Conservation (phyloP, 2,329 filamentous ascomycete genomes). For the Raffaelea arxii region DNA sequence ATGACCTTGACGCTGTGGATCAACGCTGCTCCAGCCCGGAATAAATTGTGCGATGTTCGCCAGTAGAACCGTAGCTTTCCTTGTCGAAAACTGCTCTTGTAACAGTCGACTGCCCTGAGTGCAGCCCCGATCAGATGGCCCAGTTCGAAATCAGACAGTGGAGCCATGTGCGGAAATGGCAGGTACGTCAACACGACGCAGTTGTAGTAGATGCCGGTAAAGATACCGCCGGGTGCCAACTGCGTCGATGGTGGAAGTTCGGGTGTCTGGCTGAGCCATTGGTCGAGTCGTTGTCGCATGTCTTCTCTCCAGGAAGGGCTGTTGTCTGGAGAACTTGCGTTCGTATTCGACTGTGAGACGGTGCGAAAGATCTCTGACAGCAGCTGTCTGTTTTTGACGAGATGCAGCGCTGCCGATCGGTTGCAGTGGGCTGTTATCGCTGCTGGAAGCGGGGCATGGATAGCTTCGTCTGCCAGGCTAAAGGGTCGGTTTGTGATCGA, state of each 20-base stretch:
- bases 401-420: not conserved
- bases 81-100: not conserved
- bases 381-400: not conserved
- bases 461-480: not conserved
- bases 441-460: not conserved
- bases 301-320: not conserved
- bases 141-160: not conserved
- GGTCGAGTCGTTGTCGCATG: not conserved
- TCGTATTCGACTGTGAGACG: not conserved
- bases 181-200: not conserved
- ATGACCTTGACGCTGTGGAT: not conserved
- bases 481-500: not conserved
- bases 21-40: not conserved
- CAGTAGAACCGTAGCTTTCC: constrained; percentile 1
- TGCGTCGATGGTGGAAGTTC: not conserved
- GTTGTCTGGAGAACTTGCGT: not conserved
- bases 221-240: not conserved
- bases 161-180: not conserved
- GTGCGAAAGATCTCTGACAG: not conserved
- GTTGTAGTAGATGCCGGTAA: not conserved
- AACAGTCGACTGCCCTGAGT: not conserved
- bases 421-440: not conserved
- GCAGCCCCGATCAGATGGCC: not conserved
- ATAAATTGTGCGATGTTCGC: not conserved
- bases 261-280: not conserved